These are phyloP conservation scores for Ceratocystis eucalypticola DNA, from an alignment of 2,329 filamentous ascomycete genomes.

Conservation along the genomic window DNA sequence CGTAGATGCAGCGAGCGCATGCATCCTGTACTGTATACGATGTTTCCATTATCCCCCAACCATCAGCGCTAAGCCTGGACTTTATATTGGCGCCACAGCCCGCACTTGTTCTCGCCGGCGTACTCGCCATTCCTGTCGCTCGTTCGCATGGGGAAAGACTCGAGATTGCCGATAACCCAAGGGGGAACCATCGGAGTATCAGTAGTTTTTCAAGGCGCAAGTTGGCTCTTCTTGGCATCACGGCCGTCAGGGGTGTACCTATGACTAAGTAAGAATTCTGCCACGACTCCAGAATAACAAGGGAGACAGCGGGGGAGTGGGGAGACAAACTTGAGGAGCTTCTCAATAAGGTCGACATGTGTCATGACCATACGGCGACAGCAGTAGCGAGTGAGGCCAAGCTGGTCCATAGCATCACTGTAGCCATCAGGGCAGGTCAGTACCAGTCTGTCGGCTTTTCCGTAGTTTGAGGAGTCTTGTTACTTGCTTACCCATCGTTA, in stretches of 20 bases:
- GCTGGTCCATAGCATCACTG: conserved; percentile 90
- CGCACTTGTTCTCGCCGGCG: neutral
- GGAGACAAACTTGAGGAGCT: conserved; percentile 67
- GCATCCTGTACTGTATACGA: neutral
- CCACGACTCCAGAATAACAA: neutral
- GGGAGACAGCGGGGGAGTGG: neutral
- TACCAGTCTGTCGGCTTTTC: neutral
- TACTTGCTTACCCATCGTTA: conserved; percentile 51
- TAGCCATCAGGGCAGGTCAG: conserved; percentile 23
- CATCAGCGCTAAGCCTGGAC: too few species aligned
- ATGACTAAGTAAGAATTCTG: conserved; percentile 12
- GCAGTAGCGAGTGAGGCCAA: conserved; percentile 91
- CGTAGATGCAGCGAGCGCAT: neutral
- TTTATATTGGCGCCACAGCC: too few species aligned
- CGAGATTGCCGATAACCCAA: neutral
- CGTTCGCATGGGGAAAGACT: neutral
- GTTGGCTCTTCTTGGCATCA: conserved; percentile 46
- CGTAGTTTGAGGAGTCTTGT: neutral
- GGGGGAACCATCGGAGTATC: neutral
- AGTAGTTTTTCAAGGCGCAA: conserved; percentile 22
- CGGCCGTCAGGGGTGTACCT: conserved; percentile 51
- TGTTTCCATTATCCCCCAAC: neutral
- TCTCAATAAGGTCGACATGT: conserved; percentile 96
- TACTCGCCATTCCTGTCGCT: neutral
- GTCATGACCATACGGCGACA: conserved; percentile 99